Evolutionary conservation across 2,329 filamentous ascomycete species (phyloP).

Genomic region (Sporothrix pallida): DNA sequence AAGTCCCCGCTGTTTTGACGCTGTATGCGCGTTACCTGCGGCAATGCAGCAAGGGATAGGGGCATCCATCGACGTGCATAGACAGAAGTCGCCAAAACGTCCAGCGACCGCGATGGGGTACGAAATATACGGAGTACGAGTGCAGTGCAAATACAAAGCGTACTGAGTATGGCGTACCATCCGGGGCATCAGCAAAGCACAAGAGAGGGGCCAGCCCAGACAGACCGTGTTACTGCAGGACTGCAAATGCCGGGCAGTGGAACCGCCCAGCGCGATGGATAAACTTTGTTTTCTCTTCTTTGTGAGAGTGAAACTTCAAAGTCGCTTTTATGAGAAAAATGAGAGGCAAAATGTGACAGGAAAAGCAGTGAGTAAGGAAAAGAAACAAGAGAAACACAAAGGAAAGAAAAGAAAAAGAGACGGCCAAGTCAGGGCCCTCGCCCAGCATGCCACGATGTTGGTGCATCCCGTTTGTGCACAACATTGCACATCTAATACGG

Average conservation of each 20-base stretch:
- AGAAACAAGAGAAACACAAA: neutral
- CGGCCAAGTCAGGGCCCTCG: neutral
- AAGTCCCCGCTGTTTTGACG: conserved; percentile 2
- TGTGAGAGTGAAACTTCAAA: neutral
- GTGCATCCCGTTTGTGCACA: conserved; percentile 15
- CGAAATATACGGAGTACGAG: neutral
- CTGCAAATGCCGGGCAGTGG: conserved; percentile 26
- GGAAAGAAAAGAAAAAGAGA: neutral
- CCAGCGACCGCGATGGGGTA: neutral
- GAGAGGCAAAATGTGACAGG: neutral
- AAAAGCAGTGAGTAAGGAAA: neutral
- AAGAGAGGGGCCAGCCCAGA: conserved; percentile 6
- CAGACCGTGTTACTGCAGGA: conserved; percentile 16
- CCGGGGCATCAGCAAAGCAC: neutral
- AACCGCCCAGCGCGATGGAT: conserved; percentile 27
- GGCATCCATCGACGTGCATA: conserved; percentile 12
- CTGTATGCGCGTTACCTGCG: neutral
- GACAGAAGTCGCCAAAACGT: neutral
- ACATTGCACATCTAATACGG: neutral
- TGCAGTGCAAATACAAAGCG: neutral
- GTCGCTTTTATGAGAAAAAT: neutral
- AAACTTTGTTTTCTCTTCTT: conserved; percentile 6
- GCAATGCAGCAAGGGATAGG: conserved; percentile 23
- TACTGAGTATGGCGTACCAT: neutral
- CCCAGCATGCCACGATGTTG: neutral